Evolutionary conservation across 257 asterid genomes (phyloP).

Genomic region (Primulina tabacum): DNA sequence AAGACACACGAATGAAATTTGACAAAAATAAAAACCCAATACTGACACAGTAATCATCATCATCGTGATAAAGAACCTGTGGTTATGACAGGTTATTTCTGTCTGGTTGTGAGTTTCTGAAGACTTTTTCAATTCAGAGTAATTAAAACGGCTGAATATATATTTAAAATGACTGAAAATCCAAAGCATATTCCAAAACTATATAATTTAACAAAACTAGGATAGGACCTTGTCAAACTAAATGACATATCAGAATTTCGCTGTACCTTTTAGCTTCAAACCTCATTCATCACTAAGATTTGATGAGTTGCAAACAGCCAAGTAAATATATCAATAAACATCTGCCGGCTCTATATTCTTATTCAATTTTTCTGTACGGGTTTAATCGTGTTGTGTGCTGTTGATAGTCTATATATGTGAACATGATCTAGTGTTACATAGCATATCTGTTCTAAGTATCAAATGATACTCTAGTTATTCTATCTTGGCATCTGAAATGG

Average conservation of each 20-base stretch:
- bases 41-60: background rate
- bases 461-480: background rate
- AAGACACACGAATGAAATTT: background rate
- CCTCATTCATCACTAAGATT: constrained; percentile 38
- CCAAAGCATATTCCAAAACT: constrained; percentile 13
- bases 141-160: background rate
- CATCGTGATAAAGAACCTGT: background rate
- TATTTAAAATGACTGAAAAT: background rate
- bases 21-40: background rate
- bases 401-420: background rate
- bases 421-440: background rate
- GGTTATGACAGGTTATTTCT: background rate
- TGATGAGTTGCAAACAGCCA: constrained; percentile 28
- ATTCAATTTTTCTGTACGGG: background rate
- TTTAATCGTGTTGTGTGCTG: background rate
- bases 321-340: constrained; percentile 6
- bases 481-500: constrained; percentile 19
- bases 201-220: background rate
- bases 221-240: constrained; percentile 24
- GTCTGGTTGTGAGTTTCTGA: constrained; percentile 3
- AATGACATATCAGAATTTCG: constrained; percentile 30
- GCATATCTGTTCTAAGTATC: constrained; percentile 8
- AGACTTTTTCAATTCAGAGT: constrained; percentile 25
- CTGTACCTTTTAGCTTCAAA: constrained; percentile 36
- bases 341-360: constrained; percentile 32